phyloP scores from a whole-genome alignment of 2,329 filamentous ascomycete genomes.

The Capronia epimyces region DNA sequence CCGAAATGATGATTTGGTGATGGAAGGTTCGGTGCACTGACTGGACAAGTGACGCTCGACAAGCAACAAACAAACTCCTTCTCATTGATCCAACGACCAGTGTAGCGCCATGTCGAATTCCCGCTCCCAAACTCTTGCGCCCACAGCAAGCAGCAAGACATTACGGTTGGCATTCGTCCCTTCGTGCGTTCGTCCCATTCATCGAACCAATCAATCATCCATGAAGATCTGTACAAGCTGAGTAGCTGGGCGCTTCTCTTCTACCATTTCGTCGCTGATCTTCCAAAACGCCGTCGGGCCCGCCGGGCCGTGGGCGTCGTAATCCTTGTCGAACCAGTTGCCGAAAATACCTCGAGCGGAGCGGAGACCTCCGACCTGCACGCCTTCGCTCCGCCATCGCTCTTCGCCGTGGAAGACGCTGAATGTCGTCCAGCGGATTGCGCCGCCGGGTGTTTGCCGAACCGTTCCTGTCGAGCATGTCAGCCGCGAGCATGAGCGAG shows the following conservation, averaged over 20 bases:
- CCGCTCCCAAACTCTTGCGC: too few relatives aligned
- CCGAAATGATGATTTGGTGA: too few relatives aligned
- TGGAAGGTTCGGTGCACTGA: too few relatives aligned
- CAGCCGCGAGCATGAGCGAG: background rate
- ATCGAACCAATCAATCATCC: too few relatives aligned
- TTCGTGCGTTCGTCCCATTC: too few relatives aligned
- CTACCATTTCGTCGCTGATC: constrained; percentile 48
- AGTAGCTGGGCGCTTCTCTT: constrained; percentile 14
- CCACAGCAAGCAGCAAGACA: too few relatives aligned
- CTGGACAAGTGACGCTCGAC: too few relatives aligned
- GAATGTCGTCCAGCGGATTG: constrained; percentile 68
- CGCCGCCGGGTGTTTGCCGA: constrained; percentile 61
- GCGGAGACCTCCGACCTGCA: constrained; percentile 64
- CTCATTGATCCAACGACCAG: too few relatives aligned
- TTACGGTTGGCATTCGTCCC: too few relatives aligned
- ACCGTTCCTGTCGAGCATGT: constrained; percentile 48
- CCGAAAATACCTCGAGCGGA: constrained; percentile 65
- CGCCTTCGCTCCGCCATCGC: constrained; percentile 69
- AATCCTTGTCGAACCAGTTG: constrained; percentile 75
- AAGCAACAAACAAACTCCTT: too few relatives aligned
- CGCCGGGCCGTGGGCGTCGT: constrained; percentile 61
- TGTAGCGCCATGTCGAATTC: too few relatives aligned
- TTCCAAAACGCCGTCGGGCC: constrained; percentile 79
- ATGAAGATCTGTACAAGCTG: constrained; percentile 14
- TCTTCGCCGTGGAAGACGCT: constrained; percentile 62